Evolutionary conservation across 768 basidiomycete genomes (phyloP), one percentile per base, ranked within the genome.

Genomic region (Candolleomyces efflorescens): DNA sequence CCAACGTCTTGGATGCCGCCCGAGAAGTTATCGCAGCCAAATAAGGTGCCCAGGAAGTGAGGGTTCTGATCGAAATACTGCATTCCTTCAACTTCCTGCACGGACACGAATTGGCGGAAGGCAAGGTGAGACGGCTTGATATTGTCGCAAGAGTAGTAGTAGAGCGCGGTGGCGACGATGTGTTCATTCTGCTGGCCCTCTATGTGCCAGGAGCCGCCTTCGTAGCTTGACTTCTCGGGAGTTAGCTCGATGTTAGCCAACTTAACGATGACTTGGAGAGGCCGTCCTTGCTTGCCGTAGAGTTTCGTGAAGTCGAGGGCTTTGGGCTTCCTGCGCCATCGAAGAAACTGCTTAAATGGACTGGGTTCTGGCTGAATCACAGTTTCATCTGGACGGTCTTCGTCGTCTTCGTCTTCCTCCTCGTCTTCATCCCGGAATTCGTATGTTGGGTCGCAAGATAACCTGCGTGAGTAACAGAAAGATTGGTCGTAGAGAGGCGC

Each of bases 61-160:
- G 70, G 61, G 24, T 66, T 45, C 2, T 61, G 26, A n/a, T 72
- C 69, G 11, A 48, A 56, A 24, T 59, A 60, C 5, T 57, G 39
- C 46, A 65, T 20, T 15, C 59, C 37, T 17, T 10, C 26, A 11
- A 46, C 17, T 10, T 46, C 41, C 9, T 46, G 44, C 3, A 18
- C 22, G 2, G 18, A 3, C 32, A 39, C 32, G 18, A 57, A 53
- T 26, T 64, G 61, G 11, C 63, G 62, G 57, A 65, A 65, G 1
- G 57, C 49, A 38, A 65, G 55, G 5, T 61, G 54, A 22, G 64
- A 67, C 5, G 64, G 48, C 6, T 69, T 68, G 55, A 75, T 70
- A 61, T 78, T 77, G 12, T 61, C 62, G 22, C 51, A 65, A n/a
- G 68, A 67, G 41, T 70, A 70, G 41, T 67, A 72, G 44, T 68